Evolutionary conservation across 106 monocot species (phyloP), one percentile per base, ranked within the genome.

Genomic region (Cymbidium sinense): DNA sequence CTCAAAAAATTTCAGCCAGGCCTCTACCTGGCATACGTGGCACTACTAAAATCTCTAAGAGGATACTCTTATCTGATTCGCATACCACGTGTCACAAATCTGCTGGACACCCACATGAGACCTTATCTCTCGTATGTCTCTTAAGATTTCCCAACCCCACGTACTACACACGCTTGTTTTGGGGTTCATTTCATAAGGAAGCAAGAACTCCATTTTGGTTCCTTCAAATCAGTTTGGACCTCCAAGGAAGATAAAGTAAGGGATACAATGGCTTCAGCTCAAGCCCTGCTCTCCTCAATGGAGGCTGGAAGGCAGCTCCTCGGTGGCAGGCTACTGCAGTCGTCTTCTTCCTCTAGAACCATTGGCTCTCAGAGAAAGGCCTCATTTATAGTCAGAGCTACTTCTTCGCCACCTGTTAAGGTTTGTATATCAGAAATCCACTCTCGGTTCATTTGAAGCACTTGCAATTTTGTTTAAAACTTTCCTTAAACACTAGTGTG

Each of bases 261-360:
- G 20, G 20, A 18, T 34, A 28, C 34, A 64, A 89, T 91, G 91
- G 89, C 96, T 47, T 19, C 70, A n/a, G 73, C 89, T 41, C 91
- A 91, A 78, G 91, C 96, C 83, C 88, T 96, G 64, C 88, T 96
- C 70, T 94, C 96, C 11, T 86, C 95, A 64, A 82, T 93, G 88
- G 95, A 95, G 77, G 85, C 90, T 36, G 96, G 94, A 69, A 86
- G 89, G 58, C 88, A 89, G 62, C 81, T 98, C 37, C 81, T 98
- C 5, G 91, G 93, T 31, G 90, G 90, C 11, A 83, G 88, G 64
- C 89, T 91, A 5, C 83, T 91, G n/a, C 83, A 73, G 21, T 77
- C 81, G 1, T 75, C 81, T 4, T 39, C 81, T 19, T 20, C 77
- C 37, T 83, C 88, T 34, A 82, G 86, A 50, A 21, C 88, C 47